These are phyloP conservation scores for Penicillium sp. DNA, from an alignment of 2,329 filamentous ascomycete species.

Conservation along the genomic window DNA sequence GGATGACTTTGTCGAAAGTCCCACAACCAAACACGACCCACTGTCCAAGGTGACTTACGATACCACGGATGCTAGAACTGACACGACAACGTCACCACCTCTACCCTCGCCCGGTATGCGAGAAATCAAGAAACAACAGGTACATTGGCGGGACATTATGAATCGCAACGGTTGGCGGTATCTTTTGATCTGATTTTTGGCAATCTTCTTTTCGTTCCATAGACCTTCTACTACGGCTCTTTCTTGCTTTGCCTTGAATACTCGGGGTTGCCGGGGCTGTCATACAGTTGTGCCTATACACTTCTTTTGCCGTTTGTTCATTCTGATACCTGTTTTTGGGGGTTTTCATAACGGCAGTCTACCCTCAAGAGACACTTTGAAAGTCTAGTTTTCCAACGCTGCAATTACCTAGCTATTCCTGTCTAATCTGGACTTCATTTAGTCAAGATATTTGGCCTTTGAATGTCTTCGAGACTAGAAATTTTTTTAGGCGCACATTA, in stretches of 20 bases:
- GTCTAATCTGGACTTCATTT: not conserved
- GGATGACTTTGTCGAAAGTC: slow-evolving; percentile 59
- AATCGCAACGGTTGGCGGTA: slow-evolving; percentile 89
- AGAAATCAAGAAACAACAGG: slow-evolving; percentile 59
- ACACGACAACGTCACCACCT: not conserved
- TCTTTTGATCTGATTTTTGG: slow-evolving; percentile 73
- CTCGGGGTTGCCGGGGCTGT: not conserved
- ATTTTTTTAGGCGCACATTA: not conserved
- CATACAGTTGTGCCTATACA: not conserved
- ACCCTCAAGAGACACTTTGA: not conserved
- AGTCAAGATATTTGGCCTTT: not conserved
- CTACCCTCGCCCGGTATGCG: slow-evolving; percentile 21
- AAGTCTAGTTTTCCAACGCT: not conserved
- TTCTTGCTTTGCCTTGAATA: not conserved
- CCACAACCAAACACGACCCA: not conserved
- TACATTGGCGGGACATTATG: slow-evolving; percentile 97
- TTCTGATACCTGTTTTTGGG: slow-evolving; percentile 1
- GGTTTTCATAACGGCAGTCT: slow-evolving; percentile 1
- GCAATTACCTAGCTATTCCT: not conserved
- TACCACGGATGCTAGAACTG: not conserved
- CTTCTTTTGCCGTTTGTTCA: not conserved
- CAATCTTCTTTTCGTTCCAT: slow-evolving; percentile 5
- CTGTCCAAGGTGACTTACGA: not conserved
- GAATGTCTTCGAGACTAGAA: not conserved
- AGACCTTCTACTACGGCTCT: slow-evolving; percentile 1